phyloP scores from a whole-genome alignment of 768 basidiomycete genomes.

The Pleurotus pulmonarius region DNA sequence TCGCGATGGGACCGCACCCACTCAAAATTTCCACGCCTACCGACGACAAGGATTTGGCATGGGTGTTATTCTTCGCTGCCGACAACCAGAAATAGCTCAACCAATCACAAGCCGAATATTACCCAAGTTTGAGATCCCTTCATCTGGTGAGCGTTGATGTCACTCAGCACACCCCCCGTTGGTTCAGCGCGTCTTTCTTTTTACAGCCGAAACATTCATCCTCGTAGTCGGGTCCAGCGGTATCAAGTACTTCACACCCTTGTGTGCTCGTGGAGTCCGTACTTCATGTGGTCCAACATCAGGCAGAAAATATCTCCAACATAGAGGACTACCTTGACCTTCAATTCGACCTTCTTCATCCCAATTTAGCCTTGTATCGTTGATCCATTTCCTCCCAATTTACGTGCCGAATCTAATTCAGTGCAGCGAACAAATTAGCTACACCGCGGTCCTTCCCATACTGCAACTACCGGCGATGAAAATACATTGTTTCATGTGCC shows the following conservation, averaged over 20 bases:
- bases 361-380: background rate
- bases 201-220: too few species aligned
- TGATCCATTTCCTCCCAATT: background rate
- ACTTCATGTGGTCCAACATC: too few species aligned
- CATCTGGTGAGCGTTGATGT: too few species aligned
- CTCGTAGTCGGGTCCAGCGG: too few species aligned
- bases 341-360: background rate
- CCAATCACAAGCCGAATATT: conserved; percentile 1
- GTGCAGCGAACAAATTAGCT: background rate
- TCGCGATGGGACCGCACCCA: background rate
- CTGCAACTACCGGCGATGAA: background rate
- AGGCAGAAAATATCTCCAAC: too few species aligned
- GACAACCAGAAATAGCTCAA: background rate
- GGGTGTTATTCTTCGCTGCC: background rate
- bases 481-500: background rate
- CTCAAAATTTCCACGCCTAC: conserved; percentile 1
- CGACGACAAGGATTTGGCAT: background rate
- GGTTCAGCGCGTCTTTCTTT: too few species aligned
- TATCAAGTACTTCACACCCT: too few species aligned
- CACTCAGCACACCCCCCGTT: too few species aligned
- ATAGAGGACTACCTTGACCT: too few species aligned
- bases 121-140: background rate
- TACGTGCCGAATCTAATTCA: background rate
- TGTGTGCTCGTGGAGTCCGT: too few species aligned
- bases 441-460: background rate